Evolutionary conservation across 2,329 filamentous ascomycete genomes (phyloP).

Genomic region (Fonsecaea monophora): DNA sequence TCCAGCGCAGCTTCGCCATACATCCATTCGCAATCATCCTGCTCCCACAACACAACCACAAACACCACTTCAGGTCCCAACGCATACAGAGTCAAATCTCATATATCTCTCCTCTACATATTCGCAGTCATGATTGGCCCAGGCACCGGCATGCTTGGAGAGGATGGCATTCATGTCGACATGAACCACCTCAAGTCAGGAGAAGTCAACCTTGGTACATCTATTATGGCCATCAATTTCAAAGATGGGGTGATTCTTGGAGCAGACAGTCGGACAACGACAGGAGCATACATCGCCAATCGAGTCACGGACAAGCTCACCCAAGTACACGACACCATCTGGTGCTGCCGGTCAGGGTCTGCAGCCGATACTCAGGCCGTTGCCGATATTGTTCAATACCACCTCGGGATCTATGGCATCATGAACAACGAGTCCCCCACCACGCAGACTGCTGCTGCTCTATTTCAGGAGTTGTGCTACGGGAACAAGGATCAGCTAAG

Average conservation of each 20-base stretch:
- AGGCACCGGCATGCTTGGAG: slow-evolving; percentile 53
- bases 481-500: slow-evolving; percentile 93
- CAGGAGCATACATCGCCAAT: slow-evolving; percentile 97
- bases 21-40: slow-evolving; percentile 1
- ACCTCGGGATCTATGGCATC: slow-evolving; percentile 90
- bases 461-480: slow-evolving; percentile 99
- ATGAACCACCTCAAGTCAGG: slow-evolving; percentile 99
- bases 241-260: slow-evolving; percentile 96
- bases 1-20: slow-evolving; percentile 12
- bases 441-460: slow-evolving; percentile 90
- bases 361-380: slow-evolving; percentile 98
- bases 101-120: not conserved
- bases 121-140: slow-evolving; percentile 49
- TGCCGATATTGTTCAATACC: slow-evolving; percentile 96
- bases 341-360: slow-evolving; percentile 98
- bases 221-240: slow-evolving; percentile 99
- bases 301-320: slow-evolving; percentile 99
- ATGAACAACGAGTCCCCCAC: slow-evolving; percentile 88
- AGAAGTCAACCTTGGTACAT: slow-evolving; percentile 98
- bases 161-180: slow-evolving; percentile 97
- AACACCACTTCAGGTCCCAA: not conserved
- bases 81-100: not conserved
- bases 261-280: slow-evolving; percentile 96
- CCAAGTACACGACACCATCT: slow-evolving; percentile 97
- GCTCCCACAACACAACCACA: not conserved